Base-by-base conservation (phyloP, 371 early-diverging fungal genomes). In the Mortierella sp. region DNA sequence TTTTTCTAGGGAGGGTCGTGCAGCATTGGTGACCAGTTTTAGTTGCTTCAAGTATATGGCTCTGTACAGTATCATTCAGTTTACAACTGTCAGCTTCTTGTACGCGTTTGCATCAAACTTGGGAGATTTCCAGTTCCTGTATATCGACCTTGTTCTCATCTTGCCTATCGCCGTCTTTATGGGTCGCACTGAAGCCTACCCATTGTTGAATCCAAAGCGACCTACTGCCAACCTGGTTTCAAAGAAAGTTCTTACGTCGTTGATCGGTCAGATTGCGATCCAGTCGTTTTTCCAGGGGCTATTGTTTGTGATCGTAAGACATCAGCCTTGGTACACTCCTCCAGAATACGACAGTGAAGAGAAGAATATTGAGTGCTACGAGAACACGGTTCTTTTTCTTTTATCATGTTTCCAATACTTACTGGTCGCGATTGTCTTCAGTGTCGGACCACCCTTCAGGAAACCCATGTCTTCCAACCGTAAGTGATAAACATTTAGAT, bases 21-120 rank as follows among this genome's bases (percentile, higher is more conserved):
- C 98, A 10, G 97, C 99, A 2, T 88, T 99, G 64, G 98, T 98
- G 35, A 99, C 99, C 5, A 96, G 96, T 62, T 97, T 99, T 72
- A 93, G 95, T 70, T 97, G 96, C 81, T 99, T 99, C 91, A 97
- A 98, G 85, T 99, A 92, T 85, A 98, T 99, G 95, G 95, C 96
- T 22, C 84, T 96, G 22, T 95, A 96, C 81, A 94, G 94, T 70
- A 86, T 96, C 49, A 94, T 96, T 67, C 93, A 88, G 51, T 99
- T 97, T 83, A 93, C 95, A 9, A 88, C 95, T 15, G 96, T 98
- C 40, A 93, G 94, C 23, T 82, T 98, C 23, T 84, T 98, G 58
- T 98, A 98, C 84, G 79, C 90, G 47, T 91, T 95, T 75, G 95
- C 89, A n/a, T 91, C 93, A 63, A 96, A 95, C 63, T 85, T 99